phyloP scores from a whole-genome alignment of 1,139 yeast genomes.

The Diutina mesorugosa region DNA sequence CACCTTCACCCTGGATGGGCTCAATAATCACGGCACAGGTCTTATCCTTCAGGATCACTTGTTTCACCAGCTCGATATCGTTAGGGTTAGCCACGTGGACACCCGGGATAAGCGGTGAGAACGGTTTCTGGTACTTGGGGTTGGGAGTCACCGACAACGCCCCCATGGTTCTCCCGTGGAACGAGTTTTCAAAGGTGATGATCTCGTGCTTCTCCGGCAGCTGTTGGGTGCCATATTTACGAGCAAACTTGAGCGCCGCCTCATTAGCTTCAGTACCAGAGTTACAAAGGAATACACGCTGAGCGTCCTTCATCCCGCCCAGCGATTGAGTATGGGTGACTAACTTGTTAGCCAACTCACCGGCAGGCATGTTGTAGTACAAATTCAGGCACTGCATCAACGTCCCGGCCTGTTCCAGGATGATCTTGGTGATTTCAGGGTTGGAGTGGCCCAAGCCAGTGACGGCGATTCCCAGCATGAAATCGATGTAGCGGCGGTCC shows the following conservation, averaged over 20 bases:
- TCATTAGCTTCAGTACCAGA: slow-evolving; percentile 97
- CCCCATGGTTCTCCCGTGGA: slow-evolving; percentile 94
- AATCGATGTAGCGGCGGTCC: slow-evolving; percentile 69
- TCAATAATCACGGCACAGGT: slow-evolving; percentile 91
- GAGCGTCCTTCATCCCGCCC: slow-evolving; percentile 74
- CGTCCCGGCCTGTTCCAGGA: slow-evolving; percentile 58
- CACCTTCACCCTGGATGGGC: slow-evolving; percentile 98
- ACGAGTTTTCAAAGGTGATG: slow-evolving; percentile 75
- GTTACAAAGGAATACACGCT: slow-evolving; percentile 78
- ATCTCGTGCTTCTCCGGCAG: slow-evolving; percentile 54
- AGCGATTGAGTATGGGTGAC: slow-evolving; percentile 53
- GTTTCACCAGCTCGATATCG: slow-evolving; percentile 45
- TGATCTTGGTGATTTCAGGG: slow-evolving; percentile 55
- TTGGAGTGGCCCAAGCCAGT: slow-evolving; percentile 88
- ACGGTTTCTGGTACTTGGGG: slow-evolving; percentile 84
- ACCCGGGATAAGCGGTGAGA: slow-evolving; percentile 82
- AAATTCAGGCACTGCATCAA: slow-evolving; percentile 78
- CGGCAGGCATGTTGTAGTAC: slow-evolving; percentile 75
- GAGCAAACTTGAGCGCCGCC: slow-evolving; percentile 92
- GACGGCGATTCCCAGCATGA: slow-evolving; percentile 93
- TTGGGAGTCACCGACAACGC: slow-evolving; percentile 87
- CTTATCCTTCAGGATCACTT: slow-evolving; percentile 44
- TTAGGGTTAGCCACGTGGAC: slow-evolving; percentile 52
- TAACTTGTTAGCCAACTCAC: slow-evolving; percentile 60
- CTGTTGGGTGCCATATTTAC: slow-evolving; percentile 60